Evolutionary conservation across 1,284 basidiomycete species (phyloP).

Genomic region (Ustilago xerochloae): DNA sequence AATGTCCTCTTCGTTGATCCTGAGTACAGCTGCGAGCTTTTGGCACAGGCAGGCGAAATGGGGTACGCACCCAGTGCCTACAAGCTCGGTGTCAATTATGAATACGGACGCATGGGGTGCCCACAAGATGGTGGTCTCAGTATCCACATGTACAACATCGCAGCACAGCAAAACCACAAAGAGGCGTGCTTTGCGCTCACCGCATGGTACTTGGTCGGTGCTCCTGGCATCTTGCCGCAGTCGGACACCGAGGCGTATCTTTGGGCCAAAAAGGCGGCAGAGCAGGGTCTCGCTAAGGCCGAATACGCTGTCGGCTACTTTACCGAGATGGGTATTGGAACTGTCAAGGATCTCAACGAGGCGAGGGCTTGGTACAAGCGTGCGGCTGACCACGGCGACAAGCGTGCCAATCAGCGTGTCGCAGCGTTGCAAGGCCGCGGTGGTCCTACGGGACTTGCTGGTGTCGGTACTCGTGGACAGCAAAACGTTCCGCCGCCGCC

Average conservation of each 20-base stretch:
- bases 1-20: slow-evolving; percentile 96
- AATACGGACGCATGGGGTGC: slow-evolving; percentile 98
- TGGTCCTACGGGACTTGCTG: slow-evolving; percentile 36
- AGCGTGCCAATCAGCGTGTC: slow-evolving; percentile 88
- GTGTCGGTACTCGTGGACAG: slow-evolving; percentile 19
- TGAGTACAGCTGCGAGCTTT: slow-evolving; percentile 92
- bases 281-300: slow-evolving; percentile 67
- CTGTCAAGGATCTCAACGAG: slow-evolving; percentile 68
- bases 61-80: slow-evolving; percentile 96
- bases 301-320: slow-evolving; percentile 96
- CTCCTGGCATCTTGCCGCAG: slow-evolving; percentile 94
- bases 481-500: slow-evolving; percentile 2
- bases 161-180: slow-evolving; percentile 91
- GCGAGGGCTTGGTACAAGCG: slow-evolving; percentile 86
- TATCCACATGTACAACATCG: slow-evolving; percentile 88
- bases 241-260: slow-evolving; percentile 94
- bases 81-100: slow-evolving; percentile 96
- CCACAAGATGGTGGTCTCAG: slow-evolving; percentile 96
- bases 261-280: slow-evolving; percentile 68
- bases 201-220: slow-evolving; percentile 98
- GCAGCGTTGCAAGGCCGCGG: slow-evolving; percentile 49
- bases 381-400: slow-evolving; percentile 93
- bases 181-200: slow-evolving; percentile 98
- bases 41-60: slow-evolving; percentile 93
- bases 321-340: slow-evolving; percentile 75